phyloP scores from a whole-genome alignment of 192 early-diverging fungal species.

The Backusella liffmaniae region DNA sequence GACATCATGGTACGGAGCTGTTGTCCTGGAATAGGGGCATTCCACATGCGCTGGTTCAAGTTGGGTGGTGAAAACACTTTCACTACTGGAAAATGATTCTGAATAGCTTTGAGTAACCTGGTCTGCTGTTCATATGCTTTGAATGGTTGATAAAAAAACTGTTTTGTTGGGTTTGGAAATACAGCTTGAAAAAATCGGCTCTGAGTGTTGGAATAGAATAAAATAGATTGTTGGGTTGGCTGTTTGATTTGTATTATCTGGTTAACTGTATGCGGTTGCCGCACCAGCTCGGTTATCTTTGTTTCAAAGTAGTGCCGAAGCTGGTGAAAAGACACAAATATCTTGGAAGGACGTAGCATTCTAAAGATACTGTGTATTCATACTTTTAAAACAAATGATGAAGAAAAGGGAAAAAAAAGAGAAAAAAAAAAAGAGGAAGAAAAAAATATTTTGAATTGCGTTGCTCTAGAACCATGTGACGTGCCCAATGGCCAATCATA shows the following conservation, averaged over 20 bases:
- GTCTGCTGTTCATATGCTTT: slow-evolving; percentile 4
- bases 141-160: background rate
- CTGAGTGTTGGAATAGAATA: background rate
- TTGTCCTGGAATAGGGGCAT: background rate
- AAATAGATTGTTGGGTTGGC: background rate
- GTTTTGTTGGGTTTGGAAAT: background rate
- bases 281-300: slow-evolving; percentile 23
- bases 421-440: slow-evolving; percentile 8
- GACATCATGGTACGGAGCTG: slow-evolving; percentile 9
- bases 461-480: background rate
- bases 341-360: slow-evolving; percentile 25
- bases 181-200: background rate
- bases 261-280: background rate
- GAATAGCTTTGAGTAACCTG: background rate
- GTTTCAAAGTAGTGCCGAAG: slow-evolving; percentile 25
- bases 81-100: slow-evolving; percentile 17
- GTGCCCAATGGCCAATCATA: background rate
- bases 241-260: background rate
- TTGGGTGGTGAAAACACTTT: slow-evolving; percentile 1
- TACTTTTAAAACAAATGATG: slow-evolving; percentile 2
- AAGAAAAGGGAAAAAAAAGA: background rate
- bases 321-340: slow-evolving; percentile 30
- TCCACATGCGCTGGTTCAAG: background rate
- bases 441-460: slow-evolving; percentile 6
- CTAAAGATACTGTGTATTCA: background rate